phyloP scores from a whole-genome alignment of 139 green algal species.

The Coccomyxa sp. region DNA sequence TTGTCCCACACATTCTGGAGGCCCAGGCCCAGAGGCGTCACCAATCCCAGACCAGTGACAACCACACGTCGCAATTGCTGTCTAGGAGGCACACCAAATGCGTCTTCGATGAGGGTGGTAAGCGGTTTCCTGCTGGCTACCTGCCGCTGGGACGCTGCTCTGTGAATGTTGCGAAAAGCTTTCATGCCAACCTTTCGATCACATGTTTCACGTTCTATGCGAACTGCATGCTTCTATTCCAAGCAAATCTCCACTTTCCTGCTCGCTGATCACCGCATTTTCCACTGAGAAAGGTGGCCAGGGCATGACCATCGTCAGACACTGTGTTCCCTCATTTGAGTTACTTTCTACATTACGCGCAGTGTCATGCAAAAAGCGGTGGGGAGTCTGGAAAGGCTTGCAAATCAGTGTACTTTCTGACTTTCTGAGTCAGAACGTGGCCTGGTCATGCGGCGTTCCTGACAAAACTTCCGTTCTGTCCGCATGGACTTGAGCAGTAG shows the following conservation, averaged over 20 bases:
- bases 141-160: neutral
- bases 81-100: constrained; percentile 16
- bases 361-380: too few relatives aligned
- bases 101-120: constrained; percentile 13
- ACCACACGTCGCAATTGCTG: constrained; percentile 56
- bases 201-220: neutral
- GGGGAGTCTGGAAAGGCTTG: too few relatives aligned
- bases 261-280: neutral
- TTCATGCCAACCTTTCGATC: neutral
- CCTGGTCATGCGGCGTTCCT: neutral
- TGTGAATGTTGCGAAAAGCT: neutral
- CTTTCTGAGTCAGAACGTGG: too few relatives aligned
- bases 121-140: neutral
- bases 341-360: too few relatives aligned
- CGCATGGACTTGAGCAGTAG: neutral
- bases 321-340: too few relatives aligned
- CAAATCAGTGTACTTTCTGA: too few relatives aligned
- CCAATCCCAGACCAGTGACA: constrained; percentile 82
- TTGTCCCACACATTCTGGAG: constrained; percentile 55
- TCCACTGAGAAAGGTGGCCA: neutral
- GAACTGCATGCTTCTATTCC: too few relatives aligned
- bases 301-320: too few relatives aligned
- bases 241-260: neutral
- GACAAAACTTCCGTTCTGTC: neutral
- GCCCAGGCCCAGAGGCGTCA: constrained; percentile 78